Evolutionary conservation across 805 yeast genomes (phyloP).

Genomic region (Myxozyma sirexii): DNA sequence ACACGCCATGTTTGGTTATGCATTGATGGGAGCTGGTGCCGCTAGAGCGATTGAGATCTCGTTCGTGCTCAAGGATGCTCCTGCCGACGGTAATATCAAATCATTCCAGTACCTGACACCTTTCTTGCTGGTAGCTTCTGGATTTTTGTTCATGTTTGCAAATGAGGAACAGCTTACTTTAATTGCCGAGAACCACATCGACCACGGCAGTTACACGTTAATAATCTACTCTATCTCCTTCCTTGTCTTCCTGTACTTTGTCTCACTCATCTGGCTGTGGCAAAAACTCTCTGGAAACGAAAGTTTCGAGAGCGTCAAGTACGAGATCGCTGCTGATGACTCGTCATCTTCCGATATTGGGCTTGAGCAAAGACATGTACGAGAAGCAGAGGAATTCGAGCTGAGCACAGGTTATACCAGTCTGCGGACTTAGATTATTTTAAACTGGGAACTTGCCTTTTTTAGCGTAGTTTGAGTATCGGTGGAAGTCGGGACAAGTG

Average conservation of each 20-base stretch:
- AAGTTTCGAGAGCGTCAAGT: constrained; percentile 13
- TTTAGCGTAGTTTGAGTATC: no score
- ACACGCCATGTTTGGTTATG: constrained; percentile 82
- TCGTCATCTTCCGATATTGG: constrained; percentile 26
- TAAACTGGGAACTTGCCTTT: no score
- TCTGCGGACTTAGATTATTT: neutral
- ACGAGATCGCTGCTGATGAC: constrained; percentile 28
- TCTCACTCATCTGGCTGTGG: constrained; percentile 41
- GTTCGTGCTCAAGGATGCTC: constrained; percentile 65
- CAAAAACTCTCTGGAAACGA: constrained; percentile 9
- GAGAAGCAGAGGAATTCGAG: constrained; percentile 27
- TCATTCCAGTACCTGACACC: constrained; percentile 90
- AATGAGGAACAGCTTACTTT: constrained; percentile 81
- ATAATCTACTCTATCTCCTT: constrained; percentile 73
- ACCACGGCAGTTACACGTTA: constrained; percentile 80
- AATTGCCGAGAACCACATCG: constrained; percentile 75
- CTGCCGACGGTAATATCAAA: constrained; percentile 51
- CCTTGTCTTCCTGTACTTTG: constrained; percentile 56
- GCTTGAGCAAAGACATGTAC: constrained; percentile 17
- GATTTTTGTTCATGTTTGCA: constrained; percentile 87
- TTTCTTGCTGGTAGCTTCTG: constrained; percentile 68
- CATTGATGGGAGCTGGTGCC: constrained; percentile 76
- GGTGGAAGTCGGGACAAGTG: no score
- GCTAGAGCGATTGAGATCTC: constrained; percentile 77
- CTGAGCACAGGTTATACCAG: constrained; percentile 5